phyloP scores from a whole-genome alignment of 2,329 filamentous ascomycete genomes.

The Didymellaceae sp. region DNA sequence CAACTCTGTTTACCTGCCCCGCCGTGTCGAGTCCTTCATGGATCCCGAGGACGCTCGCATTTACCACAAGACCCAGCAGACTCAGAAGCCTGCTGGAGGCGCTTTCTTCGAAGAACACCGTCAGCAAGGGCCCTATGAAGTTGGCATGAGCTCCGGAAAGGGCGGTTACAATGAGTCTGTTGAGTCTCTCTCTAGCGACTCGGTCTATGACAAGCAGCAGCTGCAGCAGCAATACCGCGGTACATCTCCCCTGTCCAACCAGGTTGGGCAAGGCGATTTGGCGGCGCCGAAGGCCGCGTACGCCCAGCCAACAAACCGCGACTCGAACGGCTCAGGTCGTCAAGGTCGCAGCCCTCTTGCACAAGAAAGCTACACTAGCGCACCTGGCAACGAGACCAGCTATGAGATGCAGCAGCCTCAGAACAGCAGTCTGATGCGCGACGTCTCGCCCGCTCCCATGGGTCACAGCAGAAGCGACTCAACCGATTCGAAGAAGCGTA shows the following conservation, averaged over 20 bases:
- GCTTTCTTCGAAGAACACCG: conserved; percentile 49
- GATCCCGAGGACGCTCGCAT: conserved; percentile 77
- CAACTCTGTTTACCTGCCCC: conserved; percentile 70
- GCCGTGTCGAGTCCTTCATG: conserved; percentile 77
- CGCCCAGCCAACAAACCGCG: conserved; percentile 25
- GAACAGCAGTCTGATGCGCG: conserved; percentile 42
- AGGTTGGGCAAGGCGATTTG: conserved; percentile 32
- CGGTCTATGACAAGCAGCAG: conserved; percentile 39
- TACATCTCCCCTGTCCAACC: conserved; percentile 42
- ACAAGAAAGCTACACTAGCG: conserved; percentile 51
- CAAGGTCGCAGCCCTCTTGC: conserved; percentile 55
- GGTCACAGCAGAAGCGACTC: conserved; percentile 41
- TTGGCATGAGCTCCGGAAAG: conserved; percentile 32
- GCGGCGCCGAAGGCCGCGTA: conserved; percentile 43
- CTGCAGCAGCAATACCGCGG: conserved; percentile 32
- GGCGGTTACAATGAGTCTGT: conserved; percentile 43
- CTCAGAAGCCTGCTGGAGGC: conserved; percentile 54
- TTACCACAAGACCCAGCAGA: conserved; percentile 70
- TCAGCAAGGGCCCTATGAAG: conserved; percentile 35
- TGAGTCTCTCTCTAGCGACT: conserved; percentile 46
- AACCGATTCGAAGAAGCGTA: conserved; percentile 45
- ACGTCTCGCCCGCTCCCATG: conserved; percentile 43
- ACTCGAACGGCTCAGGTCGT: conserved; percentile 25
- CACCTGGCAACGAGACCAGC: conserved; percentile 38
- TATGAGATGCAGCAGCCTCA: conserved; percentile 48